phyloP scores from a whole-genome alignment of 2,329 filamentous ascomycete genomes.

The Xylaria sp. region DNA sequence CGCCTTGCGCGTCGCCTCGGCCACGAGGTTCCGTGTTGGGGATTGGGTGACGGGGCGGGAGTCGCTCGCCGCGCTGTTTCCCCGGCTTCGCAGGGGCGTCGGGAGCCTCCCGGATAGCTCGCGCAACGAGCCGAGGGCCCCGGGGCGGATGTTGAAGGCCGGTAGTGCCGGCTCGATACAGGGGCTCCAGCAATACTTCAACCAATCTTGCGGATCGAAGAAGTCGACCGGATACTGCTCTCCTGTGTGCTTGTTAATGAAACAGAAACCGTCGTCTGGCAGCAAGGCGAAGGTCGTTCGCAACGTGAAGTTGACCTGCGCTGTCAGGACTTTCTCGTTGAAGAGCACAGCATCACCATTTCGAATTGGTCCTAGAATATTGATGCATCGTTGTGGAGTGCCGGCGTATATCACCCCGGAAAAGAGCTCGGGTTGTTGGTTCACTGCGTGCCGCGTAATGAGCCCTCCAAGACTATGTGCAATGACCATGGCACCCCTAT shows the following conservation, averaged over 20 bases:
- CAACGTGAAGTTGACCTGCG: slow-evolving; percentile 90
- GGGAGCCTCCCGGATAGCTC: slow-evolving; percentile 48
- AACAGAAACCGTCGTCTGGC: slow-evolving; percentile 85
- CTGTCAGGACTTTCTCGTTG: slow-evolving; percentile 86
- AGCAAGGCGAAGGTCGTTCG: slow-evolving; percentile 84
- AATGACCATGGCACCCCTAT: slow-evolving; percentile 76
- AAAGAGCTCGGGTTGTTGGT: slow-evolving; percentile 82
- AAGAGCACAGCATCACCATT: slow-evolving; percentile 92
- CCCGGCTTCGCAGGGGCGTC: slow-evolving; percentile 48
- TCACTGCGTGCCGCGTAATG: slow-evolving; percentile 86
- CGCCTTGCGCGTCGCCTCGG: slow-evolving; percentile 33
- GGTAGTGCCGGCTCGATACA: slow-evolving; percentile 72
- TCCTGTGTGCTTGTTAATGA: slow-evolving; percentile 79
- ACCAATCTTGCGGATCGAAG: slow-evolving; percentile 78
- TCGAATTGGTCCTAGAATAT: slow-evolving; percentile 85
- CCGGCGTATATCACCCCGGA: slow-evolving; percentile 85
- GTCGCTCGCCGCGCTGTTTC: slow-evolving; percentile 43
- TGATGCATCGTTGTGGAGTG: slow-evolving; percentile 82
- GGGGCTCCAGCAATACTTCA: slow-evolving; percentile 75
- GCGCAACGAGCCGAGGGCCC: slow-evolving; percentile 49
- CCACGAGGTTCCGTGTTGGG: slow-evolving; percentile 25
- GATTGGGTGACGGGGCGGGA: slow-evolving; percentile 20
- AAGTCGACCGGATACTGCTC: slow-evolving; percentile 84
- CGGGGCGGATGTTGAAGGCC: slow-evolving; percentile 47
- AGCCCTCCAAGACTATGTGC: slow-evolving; percentile 87